Evolutionary conservation across 2,329 filamentous ascomycete species (phyloP), one percentile per base, ranked within the genome.

Genomic region (Trichophyton mentagrophytes): DNA sequence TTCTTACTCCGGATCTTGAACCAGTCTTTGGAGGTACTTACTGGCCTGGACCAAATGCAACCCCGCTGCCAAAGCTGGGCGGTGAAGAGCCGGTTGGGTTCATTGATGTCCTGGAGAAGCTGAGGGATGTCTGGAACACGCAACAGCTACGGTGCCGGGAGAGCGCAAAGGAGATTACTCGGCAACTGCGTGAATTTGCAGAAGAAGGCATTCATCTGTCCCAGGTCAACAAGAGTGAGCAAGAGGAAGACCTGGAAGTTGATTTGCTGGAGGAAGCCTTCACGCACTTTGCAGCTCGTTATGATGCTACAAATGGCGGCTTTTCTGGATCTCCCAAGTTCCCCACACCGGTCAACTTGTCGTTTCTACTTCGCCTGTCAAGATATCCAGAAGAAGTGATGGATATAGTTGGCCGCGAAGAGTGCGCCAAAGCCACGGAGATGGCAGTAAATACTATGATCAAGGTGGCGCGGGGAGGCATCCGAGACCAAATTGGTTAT

Each of bases 1-100:
- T 99, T 71, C 81, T 97, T 33, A 99, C 93, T 0, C 90, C 93
- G 0, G 86, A 95, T 66, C 81, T 97, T 27, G 87, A 96, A 69
- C 93, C 93, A 0, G 88, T 99, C 8, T 97, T 96, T 74, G 93
- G 93, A 42, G 92, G 92, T 25, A 96, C 92, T 7, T 97, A 96
- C 73, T 97, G 90, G 88, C 90, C 91, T 3, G 89, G 88, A 0
- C 89, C 90, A 0, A 85, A 84, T 57, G 82, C 84, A 3, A 71
- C 71, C 6, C 76, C 73, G 25, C 69, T 75, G 8, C 73, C 73
- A 1, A 73, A 73, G n/a, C 67, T 66, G 15, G 67, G 69, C 4
- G 67, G 67, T 20, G 74, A 80, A 53, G 83, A 84, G 53, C 82
- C 86, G 3, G 80, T 89, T n/a, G 86, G 89, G 47, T 96, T 96